These are phyloP conservation scores for Rauvolfia tetraphylla DNA, from an alignment of 257 asterid species.

Conservation along the genomic window DNA sequence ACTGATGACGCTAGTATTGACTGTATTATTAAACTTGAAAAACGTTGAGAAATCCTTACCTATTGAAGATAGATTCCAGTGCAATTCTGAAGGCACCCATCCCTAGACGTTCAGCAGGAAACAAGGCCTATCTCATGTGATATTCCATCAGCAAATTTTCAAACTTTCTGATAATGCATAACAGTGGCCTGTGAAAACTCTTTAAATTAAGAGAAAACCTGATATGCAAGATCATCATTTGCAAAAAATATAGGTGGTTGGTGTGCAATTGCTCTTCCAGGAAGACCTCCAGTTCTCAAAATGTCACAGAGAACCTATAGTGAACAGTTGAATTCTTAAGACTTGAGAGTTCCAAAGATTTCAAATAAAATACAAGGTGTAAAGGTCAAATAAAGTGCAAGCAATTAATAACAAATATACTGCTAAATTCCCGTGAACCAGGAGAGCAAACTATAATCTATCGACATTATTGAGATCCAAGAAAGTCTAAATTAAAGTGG, in stretches of 20 bases:
- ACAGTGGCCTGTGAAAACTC: neutral
- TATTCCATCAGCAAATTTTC: slow-evolving; percentile 28
- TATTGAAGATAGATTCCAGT: slow-evolving; percentile 78
- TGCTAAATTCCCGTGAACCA: neutral
- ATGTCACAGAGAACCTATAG: slow-evolving; percentile 83
- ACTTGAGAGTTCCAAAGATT: slow-evolving; percentile 11
- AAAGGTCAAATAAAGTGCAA: neutral
- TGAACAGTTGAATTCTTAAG: slow-evolving; percentile 9
- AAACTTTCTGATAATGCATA: slow-evolving; percentile 9
- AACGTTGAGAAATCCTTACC: slow-evolving; percentile 30
- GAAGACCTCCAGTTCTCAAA: slow-evolving; percentile 88
- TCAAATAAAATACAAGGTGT: neutral
- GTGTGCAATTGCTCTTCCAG: slow-evolving; percentile 67
- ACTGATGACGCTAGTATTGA: neutral
- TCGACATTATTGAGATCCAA: neutral
- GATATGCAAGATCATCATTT: slow-evolving; percentile 86
- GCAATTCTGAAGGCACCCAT: slow-evolving; percentile 99
- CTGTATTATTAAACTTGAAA: neutral
- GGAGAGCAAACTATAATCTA: neutral
- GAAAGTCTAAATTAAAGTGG: neutral
- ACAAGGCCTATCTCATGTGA: slow-evolving; percentile 56
- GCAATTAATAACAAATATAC: neutral
- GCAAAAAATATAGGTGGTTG: slow-evolving; percentile 90
- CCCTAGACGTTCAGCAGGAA: slow-evolving; percentile 93
- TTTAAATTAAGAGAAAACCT: slow-evolving; percentile 41